Evolutionary conservation across 345 rosid species (phyloP).

Genomic region (Murraya koenigii): DNA sequence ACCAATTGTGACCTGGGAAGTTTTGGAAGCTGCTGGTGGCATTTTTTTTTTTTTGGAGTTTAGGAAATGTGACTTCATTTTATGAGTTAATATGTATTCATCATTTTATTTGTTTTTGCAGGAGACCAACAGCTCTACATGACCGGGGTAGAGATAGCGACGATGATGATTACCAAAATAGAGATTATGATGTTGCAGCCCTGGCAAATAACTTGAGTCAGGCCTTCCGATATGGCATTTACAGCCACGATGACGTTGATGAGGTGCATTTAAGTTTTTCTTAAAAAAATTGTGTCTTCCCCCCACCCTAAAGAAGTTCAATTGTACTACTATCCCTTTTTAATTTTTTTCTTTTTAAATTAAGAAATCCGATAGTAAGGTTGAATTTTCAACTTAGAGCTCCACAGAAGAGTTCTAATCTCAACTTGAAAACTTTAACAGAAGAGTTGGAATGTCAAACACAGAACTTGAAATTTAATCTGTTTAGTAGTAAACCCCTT

Average conservation of each 20-base stretch:
- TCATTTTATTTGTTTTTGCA: slow-evolving; percentile 35
- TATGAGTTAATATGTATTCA: not conserved
- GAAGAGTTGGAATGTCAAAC: not conserved
- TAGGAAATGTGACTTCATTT: not conserved
- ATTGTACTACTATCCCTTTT: not conserved
- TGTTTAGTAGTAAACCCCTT: not conserved
- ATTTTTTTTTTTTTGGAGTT: not conserved
- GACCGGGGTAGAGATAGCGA: slow-evolving; percentile 85
- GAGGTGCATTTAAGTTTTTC: slow-evolving; percentile 45
- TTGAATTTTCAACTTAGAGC: not conserved
- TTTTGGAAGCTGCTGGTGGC: not conserved
- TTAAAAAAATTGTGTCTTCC: no score
- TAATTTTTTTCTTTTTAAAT: not conserved
- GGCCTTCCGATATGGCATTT: slow-evolving; percentile 89
- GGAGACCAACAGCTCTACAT: slow-evolving; percentile 86
- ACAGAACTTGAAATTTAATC: not conserved
- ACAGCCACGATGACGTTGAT: slow-evolving; percentile 70
- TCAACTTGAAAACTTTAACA: not conserved
- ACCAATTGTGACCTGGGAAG: not conserved
- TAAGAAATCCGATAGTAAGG: not conserved
- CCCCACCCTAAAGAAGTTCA: not conserved
- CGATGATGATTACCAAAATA: slow-evolving; percentile 91
- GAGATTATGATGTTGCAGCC: slow-evolving; percentile 95
- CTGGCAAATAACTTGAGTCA: slow-evolving; percentile 88
- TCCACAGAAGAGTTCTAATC: not conserved